phyloP scores from a whole-genome alignment of 495 filamentous ascomycete genomes.

The Delitschia confertaspora region DNA sequence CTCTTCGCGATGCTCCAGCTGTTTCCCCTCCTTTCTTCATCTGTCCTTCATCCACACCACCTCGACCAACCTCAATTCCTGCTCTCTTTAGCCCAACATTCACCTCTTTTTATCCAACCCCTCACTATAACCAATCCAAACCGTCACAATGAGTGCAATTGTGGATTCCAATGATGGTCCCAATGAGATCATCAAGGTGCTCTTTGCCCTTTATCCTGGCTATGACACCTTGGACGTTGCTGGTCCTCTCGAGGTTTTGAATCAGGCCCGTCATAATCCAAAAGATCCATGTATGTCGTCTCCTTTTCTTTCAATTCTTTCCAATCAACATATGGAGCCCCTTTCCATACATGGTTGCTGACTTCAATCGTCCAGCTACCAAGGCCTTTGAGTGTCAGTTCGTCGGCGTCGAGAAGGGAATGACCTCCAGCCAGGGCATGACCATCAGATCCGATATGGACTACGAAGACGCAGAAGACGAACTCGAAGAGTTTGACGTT shows the following conservation, averaged over 20 bases:
- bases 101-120: background rate
- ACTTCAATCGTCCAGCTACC: slow-evolving; percentile 28
- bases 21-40: too few species aligned
- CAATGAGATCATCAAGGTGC: slow-evolving; percentile 42
- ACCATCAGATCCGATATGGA: slow-evolving; percentile 42
- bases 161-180: slow-evolving; percentile 29
- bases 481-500: slow-evolving; percentile 60
- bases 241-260: slow-evolving; percentile 58
- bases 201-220: slow-evolving; percentile 42
- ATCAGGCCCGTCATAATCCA: slow-evolving; percentile 49
- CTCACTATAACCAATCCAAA: slow-evolving; percentile 2
- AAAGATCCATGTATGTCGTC: slow-evolving; percentile 46
- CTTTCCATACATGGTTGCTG: slow-evolving; percentile 1
- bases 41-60: too few species aligned
- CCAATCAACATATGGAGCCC: background rate
- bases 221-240: slow-evolving; percentile 55
- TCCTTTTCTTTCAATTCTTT: background rate
- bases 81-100: slow-evolving; percentile 4
- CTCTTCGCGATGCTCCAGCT: too few species aligned
- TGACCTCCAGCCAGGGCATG: slow-evolving; percentile 37
- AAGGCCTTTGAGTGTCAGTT: slow-evolving; percentile 41
- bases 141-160: slow-evolving; percentile 39
- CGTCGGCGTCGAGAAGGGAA: slow-evolving; percentile 30
- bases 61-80: background rate
- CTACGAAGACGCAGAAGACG: slow-evolving; percentile 53